phyloP scores from a whole-genome alignment of 148 eudicot genomes.

The Linanthus parryae region DNA sequence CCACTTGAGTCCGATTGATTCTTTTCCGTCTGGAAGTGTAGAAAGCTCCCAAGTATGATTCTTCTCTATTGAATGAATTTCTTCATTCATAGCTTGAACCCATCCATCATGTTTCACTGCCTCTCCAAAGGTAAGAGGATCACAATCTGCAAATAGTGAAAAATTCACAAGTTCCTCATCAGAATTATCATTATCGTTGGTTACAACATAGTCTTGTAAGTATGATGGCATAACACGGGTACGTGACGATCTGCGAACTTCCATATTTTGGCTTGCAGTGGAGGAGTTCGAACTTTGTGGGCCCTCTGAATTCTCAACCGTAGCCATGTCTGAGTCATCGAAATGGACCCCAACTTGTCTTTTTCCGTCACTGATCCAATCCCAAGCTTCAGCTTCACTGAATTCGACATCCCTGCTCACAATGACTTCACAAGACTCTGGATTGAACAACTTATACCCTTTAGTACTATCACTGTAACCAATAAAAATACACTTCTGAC shows the following conservation, averaged over 20 bases:
- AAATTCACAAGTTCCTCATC: background rate
- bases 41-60: background rate
- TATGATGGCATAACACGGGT: background rate
- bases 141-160: background rate
- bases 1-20: background rate
- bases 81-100: background rate
- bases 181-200: background rate
- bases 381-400: too few species aligned
- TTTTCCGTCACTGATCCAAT: too few species aligned
- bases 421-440: background rate
- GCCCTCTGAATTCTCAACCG: too few species aligned
- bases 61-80: background rate
- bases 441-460: background rate
- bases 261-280: background rate
- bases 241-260: background rate
- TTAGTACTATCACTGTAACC: background rate
- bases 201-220: background rate
- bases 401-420: background rate
- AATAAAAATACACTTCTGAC: constrained; percentile 1
- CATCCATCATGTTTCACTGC: too few species aligned
- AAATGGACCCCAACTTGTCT: too few species aligned
- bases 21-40: background rate
- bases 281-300: too few species aligned
- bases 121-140: too few species aligned
- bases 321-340: too few species aligned